Base-by-base conservation (phyloP, 495 filamentous ascomycete species). In the Daldinia caldariorum region DNA sequence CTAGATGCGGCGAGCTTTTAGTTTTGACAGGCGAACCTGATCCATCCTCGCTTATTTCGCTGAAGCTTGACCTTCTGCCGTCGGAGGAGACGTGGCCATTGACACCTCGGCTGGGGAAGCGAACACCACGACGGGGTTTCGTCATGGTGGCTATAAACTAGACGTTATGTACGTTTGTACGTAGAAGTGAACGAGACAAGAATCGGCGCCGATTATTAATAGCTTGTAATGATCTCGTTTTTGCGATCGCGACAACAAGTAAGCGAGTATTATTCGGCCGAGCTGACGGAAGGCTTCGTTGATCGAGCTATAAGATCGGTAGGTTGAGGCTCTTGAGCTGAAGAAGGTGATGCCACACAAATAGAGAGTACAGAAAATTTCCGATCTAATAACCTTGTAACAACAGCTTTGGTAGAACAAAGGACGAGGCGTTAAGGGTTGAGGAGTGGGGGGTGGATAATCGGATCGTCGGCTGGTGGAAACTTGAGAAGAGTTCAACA, bases 81-180 rank as follows among this genome's bases (percentile, higher is more conserved):
- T 86, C 84, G 39, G 68, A 58, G 18, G 71, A 72, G 49, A 61
- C 69, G 50, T 86, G 83, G 60, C 82, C 87, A 38, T 78, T 88
- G 66, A 74, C 78, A 45, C 81, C 81, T 58, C 88, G 84, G 76
- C 91, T 89, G 68, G 89, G 88, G 80, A 97, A 97, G 76, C 92
- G 90, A 73, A 97, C 92, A 79, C 89, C 90, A 74, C 93, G 88
- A 76, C 91, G 90, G 66, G 90, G 85, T 83, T 89, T 91, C 68
- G 89, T 85, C 90, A 92, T 92, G 76, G 73, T 75, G 62, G 26
- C n/a, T 41, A 49, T 31, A 9, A 5, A 14, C 14, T 32, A 16
- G 13, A 22, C 26, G 49, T 18, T 39, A 35, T 58, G 4, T n/a
- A 13, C 20, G 34, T 41, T 20, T 57, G 1, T 58, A 22, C 20